Base-by-base conservation (phyloP, 306 rosid species). In the Begonia fuchsioides region DNA sequence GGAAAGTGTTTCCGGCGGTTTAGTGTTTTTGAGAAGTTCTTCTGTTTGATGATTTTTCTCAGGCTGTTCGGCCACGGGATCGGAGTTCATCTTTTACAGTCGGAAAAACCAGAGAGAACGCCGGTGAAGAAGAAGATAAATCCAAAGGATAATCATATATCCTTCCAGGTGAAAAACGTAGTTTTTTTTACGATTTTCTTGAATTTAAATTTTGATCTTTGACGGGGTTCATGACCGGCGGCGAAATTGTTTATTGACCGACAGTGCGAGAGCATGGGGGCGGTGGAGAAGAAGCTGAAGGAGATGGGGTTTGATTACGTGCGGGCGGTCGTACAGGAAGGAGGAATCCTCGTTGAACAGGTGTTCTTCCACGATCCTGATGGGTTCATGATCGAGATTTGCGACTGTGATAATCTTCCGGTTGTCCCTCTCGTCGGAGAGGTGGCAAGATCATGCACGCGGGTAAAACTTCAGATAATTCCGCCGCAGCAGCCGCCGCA, bases 321-420 rank as follows among this genome's bases (percentile, higher is more conserved):
- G 63, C 60, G 90, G 15, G 58, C 93, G 2, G 59, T 51, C 66
- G 97, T 90, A 15, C 92, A 78, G 52, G 97, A 90, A 79, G 75
- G 90, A 4, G 95, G 97, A 11, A 73, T 84, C 11, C 58, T 70
- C 15, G 93, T 90, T 8, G 82, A 81, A 39, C 97, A 90, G 17
- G 26, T 90, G 10, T 90, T 90, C 60, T 90, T 90, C 54, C 97
- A 90, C 52, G 97, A 90, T 47, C 97, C 97, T 8, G 95, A 90
- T 66, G 97, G 90, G 0, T 90, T 90, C 73, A 90, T 90, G 97
- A 75, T 90, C 44, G 97, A 90, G 65, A 90, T 90, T 17, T 90
- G 97, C 64, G 68, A 90, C 44, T 90, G 97, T 32, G 97, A 90
- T 53, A 84, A 68, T 51, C 79, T 90, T 8, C 97, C 97, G 0